phyloP scores from a whole-genome alignment of 2,329 filamentous ascomycete genomes.

The Cadophora malorum region DNA sequence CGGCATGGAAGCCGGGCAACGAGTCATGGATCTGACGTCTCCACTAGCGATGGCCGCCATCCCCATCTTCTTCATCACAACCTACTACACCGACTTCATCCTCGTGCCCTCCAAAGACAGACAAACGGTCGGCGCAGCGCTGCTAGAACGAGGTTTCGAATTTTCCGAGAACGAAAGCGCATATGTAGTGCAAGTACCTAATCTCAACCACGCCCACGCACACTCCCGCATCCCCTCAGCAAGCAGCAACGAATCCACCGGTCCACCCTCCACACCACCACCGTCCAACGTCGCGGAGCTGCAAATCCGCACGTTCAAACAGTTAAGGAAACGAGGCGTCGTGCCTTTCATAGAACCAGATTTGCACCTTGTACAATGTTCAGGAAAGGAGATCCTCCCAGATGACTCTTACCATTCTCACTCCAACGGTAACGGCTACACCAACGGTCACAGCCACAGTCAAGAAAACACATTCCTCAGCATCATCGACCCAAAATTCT shows the following conservation, averaged over 20 bases:
- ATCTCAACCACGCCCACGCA: conserved; percentile 33
- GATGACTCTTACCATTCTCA: conserved; percentile 47
- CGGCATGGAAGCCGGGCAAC: conserved; percentile 87
- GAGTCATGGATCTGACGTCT: conserved; percentile 89
- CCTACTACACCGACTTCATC: conserved; percentile 97
- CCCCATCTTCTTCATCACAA: conserved; percentile 98
- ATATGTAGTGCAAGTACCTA: conserved; percentile 61
- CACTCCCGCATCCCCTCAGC: conserved; percentile 40
- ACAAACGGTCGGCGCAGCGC: conserved; percentile 74
- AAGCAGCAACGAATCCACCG: conserved; percentile 36
- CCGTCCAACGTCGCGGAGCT: conserved; percentile 81
- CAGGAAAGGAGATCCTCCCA: conserved; percentile 57
- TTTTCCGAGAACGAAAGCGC: conserved; percentile 76
- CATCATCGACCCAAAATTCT: conserved; percentile 67
- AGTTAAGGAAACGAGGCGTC: conserved; percentile 80
- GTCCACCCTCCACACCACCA: conserved; percentile 67
- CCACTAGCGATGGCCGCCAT: conserved; percentile 91
- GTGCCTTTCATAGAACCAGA: conserved; percentile 71
- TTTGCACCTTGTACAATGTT: conserved; percentile 82
- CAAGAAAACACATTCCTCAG: conserved; percentile 57
- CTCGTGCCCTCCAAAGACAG: conserved; percentile 81
- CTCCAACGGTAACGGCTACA: conserved; percentile 40
- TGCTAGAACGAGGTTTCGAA: conserved; percentile 82
- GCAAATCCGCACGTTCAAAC: conserved; percentile 80
- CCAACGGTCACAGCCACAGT: background rate